phyloP scores from a whole-genome alignment of 2,329 filamentous ascomycete species.

The Penicillium sp. region DNA sequence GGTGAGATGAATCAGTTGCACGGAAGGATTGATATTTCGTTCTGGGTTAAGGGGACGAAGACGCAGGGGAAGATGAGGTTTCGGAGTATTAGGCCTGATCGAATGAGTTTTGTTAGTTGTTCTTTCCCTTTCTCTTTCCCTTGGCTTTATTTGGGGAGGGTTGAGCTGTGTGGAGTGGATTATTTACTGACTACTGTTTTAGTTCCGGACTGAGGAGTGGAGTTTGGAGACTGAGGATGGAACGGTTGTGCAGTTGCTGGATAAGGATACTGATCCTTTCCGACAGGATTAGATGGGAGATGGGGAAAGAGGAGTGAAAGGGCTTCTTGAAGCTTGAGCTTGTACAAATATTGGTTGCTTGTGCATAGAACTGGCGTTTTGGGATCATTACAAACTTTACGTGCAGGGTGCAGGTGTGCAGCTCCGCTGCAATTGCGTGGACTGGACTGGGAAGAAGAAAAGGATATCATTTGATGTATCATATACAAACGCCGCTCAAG shows the following conservation, averaged over 20 bases:
- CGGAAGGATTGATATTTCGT: constrained; percentile 84
- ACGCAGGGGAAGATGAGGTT: constrained; percentile 77
- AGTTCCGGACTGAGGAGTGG: constrained; percentile 92
- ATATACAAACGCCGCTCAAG: constrained; percentile 44
- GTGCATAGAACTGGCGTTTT: constrained; percentile 31
- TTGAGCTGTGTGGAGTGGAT: not conserved
- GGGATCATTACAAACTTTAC: constrained; percentile 10
- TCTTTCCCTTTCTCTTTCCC: constrained; percentile 3
- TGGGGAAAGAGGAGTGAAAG: not conserved
- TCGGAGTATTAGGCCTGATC: constrained; percentile 71
- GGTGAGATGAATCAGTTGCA: constrained; percentile 93
- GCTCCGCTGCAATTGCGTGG: not conserved
- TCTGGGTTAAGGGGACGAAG: constrained; percentile 81
- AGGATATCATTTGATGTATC: constrained; percentile 47
- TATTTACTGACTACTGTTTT: constrained; percentile 11
- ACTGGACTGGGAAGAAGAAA: constrained; percentile 19
- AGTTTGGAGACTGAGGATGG: constrained; percentile 72
- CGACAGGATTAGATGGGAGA: constrained; percentile 47
- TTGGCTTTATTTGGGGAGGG: not conserved
- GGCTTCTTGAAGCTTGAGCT: constrained; percentile 39
- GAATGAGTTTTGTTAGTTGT: constrained; percentile 60
- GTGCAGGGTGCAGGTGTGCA: not conserved
- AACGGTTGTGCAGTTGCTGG: constrained; percentile 74
- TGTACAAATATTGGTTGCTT: constrained; percentile 29
- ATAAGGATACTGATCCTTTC: constrained; percentile 72